Evolutionary conservation across 2,329 filamentous ascomycete genomes (phyloP).

Genomic region (Colletotrichum sp.): DNA sequence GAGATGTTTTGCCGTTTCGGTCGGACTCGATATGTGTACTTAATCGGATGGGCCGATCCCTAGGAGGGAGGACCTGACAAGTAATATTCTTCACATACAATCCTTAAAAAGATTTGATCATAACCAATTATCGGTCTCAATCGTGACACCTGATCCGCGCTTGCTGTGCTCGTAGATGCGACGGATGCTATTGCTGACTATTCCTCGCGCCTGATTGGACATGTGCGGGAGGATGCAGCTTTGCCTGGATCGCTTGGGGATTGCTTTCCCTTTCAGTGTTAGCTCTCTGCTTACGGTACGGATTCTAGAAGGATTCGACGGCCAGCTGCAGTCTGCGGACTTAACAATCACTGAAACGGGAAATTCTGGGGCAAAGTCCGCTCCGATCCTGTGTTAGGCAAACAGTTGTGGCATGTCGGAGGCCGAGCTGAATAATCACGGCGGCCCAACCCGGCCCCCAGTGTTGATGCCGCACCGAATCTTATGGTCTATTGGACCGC

Average conservation of each 20-base stretch:
- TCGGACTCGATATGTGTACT: conserved; percentile 4
- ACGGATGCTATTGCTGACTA: background rate
- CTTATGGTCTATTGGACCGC: too few species aligned
- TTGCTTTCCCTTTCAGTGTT: background rate
- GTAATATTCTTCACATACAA: background rate
- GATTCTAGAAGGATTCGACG: background rate
- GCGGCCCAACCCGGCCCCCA: background rate
- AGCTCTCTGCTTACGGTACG: background rate
- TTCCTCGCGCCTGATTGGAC: background rate
- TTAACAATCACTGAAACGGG: background rate
- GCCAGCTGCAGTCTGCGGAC: background rate
- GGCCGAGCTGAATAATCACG: background rate
- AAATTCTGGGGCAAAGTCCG: background rate
- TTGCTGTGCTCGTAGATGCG: background rate
- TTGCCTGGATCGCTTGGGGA: background rate
- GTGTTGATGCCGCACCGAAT: background rate
- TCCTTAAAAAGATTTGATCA: background rate
- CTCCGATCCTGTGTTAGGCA: background rate
- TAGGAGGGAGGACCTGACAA: background rate
- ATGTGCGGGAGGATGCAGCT: background rate
- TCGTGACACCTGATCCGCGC: background rate
- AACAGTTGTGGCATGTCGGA: background rate
- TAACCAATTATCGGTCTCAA: background rate
- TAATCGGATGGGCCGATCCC: background rate
- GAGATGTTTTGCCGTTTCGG: background rate